Conservation (phyloP, 331 rosid species). For the Malus hybrid region DNA sequence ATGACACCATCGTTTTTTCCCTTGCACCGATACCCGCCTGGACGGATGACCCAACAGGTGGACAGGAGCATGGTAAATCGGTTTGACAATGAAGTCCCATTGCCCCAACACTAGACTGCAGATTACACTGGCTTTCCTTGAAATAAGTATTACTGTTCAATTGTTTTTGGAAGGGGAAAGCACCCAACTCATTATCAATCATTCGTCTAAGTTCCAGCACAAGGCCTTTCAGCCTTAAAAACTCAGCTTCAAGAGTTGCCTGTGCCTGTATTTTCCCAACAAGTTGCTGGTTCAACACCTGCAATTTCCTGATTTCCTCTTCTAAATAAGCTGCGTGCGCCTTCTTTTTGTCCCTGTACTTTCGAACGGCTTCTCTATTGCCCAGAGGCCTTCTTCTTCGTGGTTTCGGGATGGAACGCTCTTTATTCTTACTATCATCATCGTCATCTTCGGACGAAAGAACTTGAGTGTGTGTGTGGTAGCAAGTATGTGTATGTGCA, state of each 20-base stretch:
- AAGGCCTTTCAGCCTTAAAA: constrained; percentile 39
- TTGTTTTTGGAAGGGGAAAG: constrained; percentile 33
- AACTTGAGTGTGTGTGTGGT: constrained; percentile 59
- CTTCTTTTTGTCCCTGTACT: constrained; percentile 75
- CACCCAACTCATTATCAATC: constrained; percentile 44
- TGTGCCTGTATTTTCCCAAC: constrained; percentile 41
- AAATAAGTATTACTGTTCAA: constrained; percentile 6
- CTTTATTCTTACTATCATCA: constrained; percentile 10
- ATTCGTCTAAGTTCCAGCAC: constrained; percentile 43
- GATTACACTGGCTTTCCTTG: constrained; percentile 19
- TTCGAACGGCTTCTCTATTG: constrained; percentile 65
- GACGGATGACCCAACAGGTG: constrained; percentile 35
- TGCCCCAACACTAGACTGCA: constrained; percentile 8
- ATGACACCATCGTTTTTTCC: constrained; percentile 16
- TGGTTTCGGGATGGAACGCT: constrained; percentile 14
- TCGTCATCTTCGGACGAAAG: constrained; percentile 35
- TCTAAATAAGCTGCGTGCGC: constrained; percentile 57
- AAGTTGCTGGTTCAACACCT: constrained; percentile 46
- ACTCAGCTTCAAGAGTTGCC: constrained; percentile 53
- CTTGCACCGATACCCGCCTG: constrained; percentile 11
- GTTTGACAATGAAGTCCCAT: constrained; percentile 23
- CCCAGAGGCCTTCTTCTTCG: constrained; percentile 39
- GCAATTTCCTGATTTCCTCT: constrained; percentile 60
- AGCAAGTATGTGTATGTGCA: constrained; percentile 62
- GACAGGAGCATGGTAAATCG: constrained; percentile 28